Evolutionary conservation across 2,329 filamentous ascomycete genomes (phyloP).

Genomic region (Botryotinia convoluta): DNA sequence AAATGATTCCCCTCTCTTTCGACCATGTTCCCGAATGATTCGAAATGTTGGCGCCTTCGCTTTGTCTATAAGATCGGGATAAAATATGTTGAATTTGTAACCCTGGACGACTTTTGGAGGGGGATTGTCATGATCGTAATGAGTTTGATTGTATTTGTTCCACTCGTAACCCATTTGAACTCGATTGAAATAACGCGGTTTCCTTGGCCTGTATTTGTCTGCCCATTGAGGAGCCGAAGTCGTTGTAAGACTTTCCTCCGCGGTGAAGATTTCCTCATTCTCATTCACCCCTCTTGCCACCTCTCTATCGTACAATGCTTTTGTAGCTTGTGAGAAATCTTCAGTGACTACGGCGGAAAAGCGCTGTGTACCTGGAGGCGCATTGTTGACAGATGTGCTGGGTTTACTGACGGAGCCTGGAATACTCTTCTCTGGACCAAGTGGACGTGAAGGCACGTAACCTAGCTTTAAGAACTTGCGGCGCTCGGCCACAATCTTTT

Average conservation of each 20-base stretch:
- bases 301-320: constrained; percentile 87
- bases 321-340: constrained; percentile 83
- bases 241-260: constrained; percentile 74
- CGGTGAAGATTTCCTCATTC: constrained; percentile 92
- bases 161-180: constrained; percentile 99
- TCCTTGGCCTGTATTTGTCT: constrained; percentile 80
- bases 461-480: constrained; percentile 62
- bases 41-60: constrained; percentile 92
- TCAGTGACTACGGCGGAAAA: constrained; percentile 70
- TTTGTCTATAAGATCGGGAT: constrained; percentile 94
- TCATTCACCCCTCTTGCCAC: constrained; percentile 87
- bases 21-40: constrained; percentile 89
- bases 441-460: constrained; percentile 61
- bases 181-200: constrained; percentile 95
- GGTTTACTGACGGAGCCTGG: constrained; percentile 38
- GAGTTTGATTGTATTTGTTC: constrained; percentile 99
- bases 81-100: constrained; percentile 99
- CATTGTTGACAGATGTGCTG: constrained; percentile 43
- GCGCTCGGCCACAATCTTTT: constrained; percentile 56
- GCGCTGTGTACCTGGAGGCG: constrained; percentile 57
- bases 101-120: constrained; percentile 97
- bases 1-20: constrained; percentile 86
- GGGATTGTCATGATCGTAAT: constrained; percentile 98
- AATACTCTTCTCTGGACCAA: constrained; percentile 37
- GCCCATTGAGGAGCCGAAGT: constrained; percentile 71